Conservation (phyloP, 176 grass and related monocot species). For the Rhynchospora breviuscula region DNA sequence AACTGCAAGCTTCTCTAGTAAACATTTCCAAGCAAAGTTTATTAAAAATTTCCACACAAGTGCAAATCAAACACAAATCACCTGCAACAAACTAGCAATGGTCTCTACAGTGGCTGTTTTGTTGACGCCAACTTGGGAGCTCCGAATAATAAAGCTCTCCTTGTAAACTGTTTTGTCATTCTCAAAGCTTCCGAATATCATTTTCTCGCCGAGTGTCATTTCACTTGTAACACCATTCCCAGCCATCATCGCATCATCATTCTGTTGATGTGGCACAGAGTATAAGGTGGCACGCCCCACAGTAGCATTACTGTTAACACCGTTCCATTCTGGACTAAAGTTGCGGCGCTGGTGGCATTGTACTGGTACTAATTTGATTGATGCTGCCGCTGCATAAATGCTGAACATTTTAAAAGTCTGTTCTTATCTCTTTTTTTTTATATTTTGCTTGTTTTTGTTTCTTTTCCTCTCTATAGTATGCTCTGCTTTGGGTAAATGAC, state of each 20-base stretch:
- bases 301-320: background rate
- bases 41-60: no score
- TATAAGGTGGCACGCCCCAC: background rate
- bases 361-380: background rate
- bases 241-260: background rate
- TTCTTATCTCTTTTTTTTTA: background rate
- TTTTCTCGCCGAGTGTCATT: background rate
- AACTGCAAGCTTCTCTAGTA: no score
- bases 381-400: background rate
- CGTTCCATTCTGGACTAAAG: background rate
- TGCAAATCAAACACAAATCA: background rate
- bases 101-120: background rate
- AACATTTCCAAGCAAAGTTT: no score
- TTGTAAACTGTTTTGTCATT: background rate
- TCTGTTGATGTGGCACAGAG: background rate
- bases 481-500: no score
- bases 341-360: background rate
- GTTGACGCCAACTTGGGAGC: background rate
- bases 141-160: background rate
- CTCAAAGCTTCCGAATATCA: background rate
- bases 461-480: background rate
- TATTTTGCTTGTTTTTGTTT: no score
- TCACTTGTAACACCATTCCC: background rate
- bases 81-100: slow-evolving; percentile 8
- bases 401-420: background rate